Conservation (phyloP, 2,329 filamentous ascomycete species). For the Fusarium tuaranense region DNA sequence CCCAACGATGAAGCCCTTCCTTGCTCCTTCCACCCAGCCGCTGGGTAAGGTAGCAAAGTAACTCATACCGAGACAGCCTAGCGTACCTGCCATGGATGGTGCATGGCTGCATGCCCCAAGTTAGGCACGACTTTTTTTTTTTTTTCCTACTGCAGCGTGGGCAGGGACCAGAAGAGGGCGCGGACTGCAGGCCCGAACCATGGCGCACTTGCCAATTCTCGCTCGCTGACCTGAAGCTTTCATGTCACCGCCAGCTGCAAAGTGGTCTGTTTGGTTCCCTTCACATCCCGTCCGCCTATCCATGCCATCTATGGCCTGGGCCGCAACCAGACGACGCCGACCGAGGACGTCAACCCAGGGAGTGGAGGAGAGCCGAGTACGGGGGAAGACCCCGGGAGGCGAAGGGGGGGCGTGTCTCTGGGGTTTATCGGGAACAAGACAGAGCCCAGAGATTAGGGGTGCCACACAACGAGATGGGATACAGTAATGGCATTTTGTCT, state of each 20-base stretch:
- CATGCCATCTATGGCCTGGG: slow-evolving; percentile 9
- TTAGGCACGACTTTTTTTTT: slow-evolving; percentile 3
- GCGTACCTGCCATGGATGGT: slow-evolving; percentile 8
- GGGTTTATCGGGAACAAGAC: slow-evolving; percentile 40
- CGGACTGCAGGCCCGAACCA: slow-evolving; percentile 21
- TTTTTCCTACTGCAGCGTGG: background rate
- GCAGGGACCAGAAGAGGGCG: slow-evolving; percentile 20
- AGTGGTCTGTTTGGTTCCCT: slow-evolving; percentile 28
- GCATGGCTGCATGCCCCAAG: slow-evolving; percentile 2
- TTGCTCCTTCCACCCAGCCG: background rate
- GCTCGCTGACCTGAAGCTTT: slow-evolving; percentile 38
- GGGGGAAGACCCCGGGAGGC: slow-evolving; percentile 2
- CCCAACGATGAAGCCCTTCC: background rate
- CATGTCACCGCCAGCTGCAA: slow-evolving; percentile 34
- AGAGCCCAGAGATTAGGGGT: slow-evolving; percentile 31
- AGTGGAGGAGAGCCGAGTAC: background rate
- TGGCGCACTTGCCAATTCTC: slow-evolving; percentile 14
- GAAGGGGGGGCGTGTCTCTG: slow-evolving; percentile 25
- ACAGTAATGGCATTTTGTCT: slow-evolving; percentile 21
- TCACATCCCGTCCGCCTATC: background rate
- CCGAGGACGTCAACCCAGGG: background rate
- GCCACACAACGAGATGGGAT: slow-evolving; percentile 42
- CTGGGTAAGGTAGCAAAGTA: slow-evolving; percentile 7
- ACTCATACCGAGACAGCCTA: background rate
- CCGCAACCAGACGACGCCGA: slow-evolving; percentile 7